Conservation (phyloP, 352 stramenopile genomes). For the Phytophthora constricta region DNA sequence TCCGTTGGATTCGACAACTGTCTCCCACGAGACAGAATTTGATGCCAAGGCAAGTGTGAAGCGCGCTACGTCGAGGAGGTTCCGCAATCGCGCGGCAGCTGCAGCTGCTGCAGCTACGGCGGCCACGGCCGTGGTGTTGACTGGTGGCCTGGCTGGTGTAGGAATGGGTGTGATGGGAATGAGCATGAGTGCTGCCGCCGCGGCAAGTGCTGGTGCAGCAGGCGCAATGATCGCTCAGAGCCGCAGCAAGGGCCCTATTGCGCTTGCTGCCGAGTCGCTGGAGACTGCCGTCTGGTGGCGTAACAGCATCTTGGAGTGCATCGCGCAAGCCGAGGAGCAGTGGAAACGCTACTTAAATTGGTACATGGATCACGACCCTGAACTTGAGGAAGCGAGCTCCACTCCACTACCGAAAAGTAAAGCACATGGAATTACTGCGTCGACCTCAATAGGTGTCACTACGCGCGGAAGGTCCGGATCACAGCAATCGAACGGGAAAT, state of each 20-base stretch:
- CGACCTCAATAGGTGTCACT: not conserved
- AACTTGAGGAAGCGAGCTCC: conserved; percentile 40
- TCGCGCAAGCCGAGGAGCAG: conserved; percentile 84
- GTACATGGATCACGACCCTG: conserved; percentile 85
- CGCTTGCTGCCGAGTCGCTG: conserved; percentile 79
- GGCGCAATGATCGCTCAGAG: conserved; percentile 77
- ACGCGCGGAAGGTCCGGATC: conserved; percentile 22
- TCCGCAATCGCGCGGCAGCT: conserved; percentile 68
- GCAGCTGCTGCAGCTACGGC: conserved; percentile 76
- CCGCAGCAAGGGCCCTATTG: conserved; percentile 73
- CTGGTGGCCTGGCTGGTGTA: conserved; percentile 76
- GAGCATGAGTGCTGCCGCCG: conserved; percentile 81
- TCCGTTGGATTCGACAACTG: conserved; percentile 30
- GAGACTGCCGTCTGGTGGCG: conserved; percentile 88
- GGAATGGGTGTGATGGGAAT: conserved; percentile 82
- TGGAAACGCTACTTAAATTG: conserved; percentile 88
- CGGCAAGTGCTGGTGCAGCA: conserved; percentile 73
- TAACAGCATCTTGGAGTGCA: conserved; percentile 86
- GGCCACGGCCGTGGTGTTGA: conserved; percentile 80
- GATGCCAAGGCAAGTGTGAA: conserved; percentile 62
- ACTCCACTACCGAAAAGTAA: conserved; percentile 26
- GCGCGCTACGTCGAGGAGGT: conserved; percentile 56
- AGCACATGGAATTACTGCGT: conserved; percentile 1
- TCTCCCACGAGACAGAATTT: conserved; percentile 40
- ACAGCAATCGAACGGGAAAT: conserved; percentile 24